Conservation (phyloP, 768 basidiomycete species). For the Russula griseocarnosa region DNA sequence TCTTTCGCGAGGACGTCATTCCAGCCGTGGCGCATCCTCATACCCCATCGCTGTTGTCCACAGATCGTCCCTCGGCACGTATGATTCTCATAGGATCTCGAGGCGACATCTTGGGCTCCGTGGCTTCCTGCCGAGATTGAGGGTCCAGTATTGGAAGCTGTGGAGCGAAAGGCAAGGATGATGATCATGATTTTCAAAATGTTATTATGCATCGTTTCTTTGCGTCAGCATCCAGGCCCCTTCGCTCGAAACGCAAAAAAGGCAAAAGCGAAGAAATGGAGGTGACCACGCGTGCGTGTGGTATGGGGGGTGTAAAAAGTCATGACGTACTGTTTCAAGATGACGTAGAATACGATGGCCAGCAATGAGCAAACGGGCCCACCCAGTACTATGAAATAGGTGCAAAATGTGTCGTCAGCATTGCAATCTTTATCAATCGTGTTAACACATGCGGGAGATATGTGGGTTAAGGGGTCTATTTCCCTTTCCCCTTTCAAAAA, state of each 20-base stretch:
- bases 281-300: background rate
- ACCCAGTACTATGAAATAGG: conserved; percentile 54
- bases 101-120: conserved; percentile 43
- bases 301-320: background rate
- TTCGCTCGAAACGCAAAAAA: background rate
- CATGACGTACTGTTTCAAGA: conserved; percentile 48
- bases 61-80: background rate
- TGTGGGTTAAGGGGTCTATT: conserved; percentile 9
- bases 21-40: conserved; percentile 3
- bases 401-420: conserved; percentile 16
- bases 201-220: background rate
- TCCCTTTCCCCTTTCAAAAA: background rate
- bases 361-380: conserved; percentile 63
- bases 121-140: conserved; percentile 48
- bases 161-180: background rate
- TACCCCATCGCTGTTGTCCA: background rate
- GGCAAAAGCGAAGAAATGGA: background rate
- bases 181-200: background rate
- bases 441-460: background rate
- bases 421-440: background rate
- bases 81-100: conserved; percentile 35
- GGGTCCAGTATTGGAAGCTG: conserved; percentile 50
- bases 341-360: conserved; percentile 51
- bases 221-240: conserved; percentile 13
- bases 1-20: background rate